These are phyloP conservation scores for Royoungia palumana DNA, from an alignment of 768 basidiomycete genomes.

Conservation along the genomic window DNA sequence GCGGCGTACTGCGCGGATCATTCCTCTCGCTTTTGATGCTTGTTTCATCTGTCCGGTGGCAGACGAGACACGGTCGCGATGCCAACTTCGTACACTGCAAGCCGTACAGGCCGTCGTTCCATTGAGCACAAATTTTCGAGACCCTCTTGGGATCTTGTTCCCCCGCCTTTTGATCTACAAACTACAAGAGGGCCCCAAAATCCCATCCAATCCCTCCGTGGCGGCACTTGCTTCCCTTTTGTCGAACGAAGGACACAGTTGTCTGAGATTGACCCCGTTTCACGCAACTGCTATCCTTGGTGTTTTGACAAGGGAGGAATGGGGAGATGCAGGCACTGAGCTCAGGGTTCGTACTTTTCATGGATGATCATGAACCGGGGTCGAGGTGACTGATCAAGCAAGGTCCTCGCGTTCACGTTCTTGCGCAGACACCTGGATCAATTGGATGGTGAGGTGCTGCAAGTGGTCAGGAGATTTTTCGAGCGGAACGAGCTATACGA, in stretches of 20 bases:
- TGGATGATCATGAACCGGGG: neutral
- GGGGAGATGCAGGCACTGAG: constrained; percentile 33
- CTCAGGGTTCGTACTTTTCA: constrained; percentile 30
- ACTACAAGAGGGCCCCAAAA: constrained; percentile 41
- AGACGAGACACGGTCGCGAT: constrained; percentile 33
- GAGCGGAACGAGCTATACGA: constrained; percentile 16
- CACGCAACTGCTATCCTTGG: constrained; percentile 34
- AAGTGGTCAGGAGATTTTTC: constrained; percentile 19
- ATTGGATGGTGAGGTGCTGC: constrained; percentile 25
- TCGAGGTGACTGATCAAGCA: constrained; percentile 8
- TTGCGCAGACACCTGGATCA: constrained; percentile 30
- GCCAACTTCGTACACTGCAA: constrained; percentile 41
- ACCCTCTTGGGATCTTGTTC: constrained; percentile 33
- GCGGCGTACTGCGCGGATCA: constrained; percentile 39
- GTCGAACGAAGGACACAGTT: constrained; percentile 23
- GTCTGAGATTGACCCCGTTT: constrained; percentile 32
- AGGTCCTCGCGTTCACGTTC: constrained; percentile 28
- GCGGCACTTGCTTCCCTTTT: constrained; percentile 21
- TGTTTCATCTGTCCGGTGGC: constrained; percentile 38
- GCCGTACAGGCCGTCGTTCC: constrained; percentile 26
- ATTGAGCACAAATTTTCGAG: constrained; percentile 21
- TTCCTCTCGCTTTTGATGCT: constrained; percentile 41
- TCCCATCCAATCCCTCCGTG: constrained; percentile 13
- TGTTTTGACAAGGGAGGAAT: constrained; percentile 38
- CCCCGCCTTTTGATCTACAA: constrained; percentile 32